Base-by-base conservation (phyloP, 164 flowering plant genomes). In the Euptelea pleiosperma region DNA sequence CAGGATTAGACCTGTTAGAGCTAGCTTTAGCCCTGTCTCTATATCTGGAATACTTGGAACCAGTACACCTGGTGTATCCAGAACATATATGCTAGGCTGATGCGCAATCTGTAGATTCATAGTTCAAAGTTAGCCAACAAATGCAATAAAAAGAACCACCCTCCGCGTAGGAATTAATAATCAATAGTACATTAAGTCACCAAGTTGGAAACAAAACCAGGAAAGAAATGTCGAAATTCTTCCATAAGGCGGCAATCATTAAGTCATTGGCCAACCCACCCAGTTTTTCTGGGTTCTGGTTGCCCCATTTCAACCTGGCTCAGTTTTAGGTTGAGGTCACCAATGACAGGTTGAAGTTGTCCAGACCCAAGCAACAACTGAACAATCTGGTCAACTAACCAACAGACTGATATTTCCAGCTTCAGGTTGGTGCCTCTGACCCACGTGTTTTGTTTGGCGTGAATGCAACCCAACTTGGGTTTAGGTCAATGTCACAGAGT, bases 31-130 rank as follows among this genome's bases (percentile, higher is more conserved):
- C 11, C 97, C 98, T 39, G 91, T 89, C 72, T 87, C 98, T 36
- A 87, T 78, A 64, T 89, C 83, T 43, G 91, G 79, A 42, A 93
- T 93, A 76, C 85, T 84, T 50, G 98, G 97, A 66, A 93, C 92
- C 61, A 93, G 65, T 34, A 93, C 87, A 62, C 98, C 98, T 16
- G 98, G 98, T 25, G 96, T 84, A 66, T 93, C 98, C 37, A 87
- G 70, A 44, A 93, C 98, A 75, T 90, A 93, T 35, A 93, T 90
- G 77, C 98, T 93, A 39, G 97, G 98, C 31, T 72, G 82, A 66
- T 93, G 90, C 19, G 97, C 96, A 72, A 93, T 93, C 98, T 93
- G 89, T 24, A 51, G n/a, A 63, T 41, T 18, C 65, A 12, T 12
- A 51, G n/a, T 43, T 40, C 18, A 40, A 62, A 52, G 22, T 60